Evolutionary conservation across 331 rosid genomes (phyloP).

Genomic region (Stylosanthes scabra): DNA sequence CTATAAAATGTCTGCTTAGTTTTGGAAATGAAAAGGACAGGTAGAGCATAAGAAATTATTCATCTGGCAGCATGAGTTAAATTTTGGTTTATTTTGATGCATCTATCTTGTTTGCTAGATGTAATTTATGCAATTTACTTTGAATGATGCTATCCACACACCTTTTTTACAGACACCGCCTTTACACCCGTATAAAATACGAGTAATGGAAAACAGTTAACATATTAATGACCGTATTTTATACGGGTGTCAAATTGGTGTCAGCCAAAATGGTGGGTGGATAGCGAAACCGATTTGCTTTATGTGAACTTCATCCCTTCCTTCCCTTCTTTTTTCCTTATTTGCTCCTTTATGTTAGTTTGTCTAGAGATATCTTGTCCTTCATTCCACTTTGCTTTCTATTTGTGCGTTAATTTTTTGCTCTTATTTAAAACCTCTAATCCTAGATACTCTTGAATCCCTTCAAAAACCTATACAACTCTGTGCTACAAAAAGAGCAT

Average conservation of each 20-base stretch:
- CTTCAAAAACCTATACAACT: not conserved
- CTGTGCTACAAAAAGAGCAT: not conserved
- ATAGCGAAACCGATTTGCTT: too few relatives aligned
- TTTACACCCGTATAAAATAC: too few relatives aligned
- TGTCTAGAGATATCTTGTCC: constrained; percentile 1
- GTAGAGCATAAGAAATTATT: not conserved
- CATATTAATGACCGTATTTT: too few relatives aligned
- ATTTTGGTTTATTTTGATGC: not conserved
- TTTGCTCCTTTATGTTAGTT: not conserved
- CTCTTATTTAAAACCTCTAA: not conserved
- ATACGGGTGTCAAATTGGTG: too few relatives aligned
- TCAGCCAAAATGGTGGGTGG: too few relatives aligned
- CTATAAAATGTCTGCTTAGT: too few relatives aligned
- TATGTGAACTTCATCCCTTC: not conserved
- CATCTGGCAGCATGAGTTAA: not conserved
- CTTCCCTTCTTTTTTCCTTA: not conserved
- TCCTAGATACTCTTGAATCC: not conserved
- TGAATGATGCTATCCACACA: too few relatives aligned
- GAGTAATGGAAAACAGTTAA: too few relatives aligned
- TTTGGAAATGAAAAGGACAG: not conserved
- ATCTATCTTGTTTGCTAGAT: not conserved
- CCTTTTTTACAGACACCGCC: too few relatives aligned
- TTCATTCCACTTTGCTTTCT: not conserved
- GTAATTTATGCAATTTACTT: not conserved
- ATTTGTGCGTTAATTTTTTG: not conserved